Conservation (phyloP, 1,284 basidiomycete genomes). For the Exobasidium rhododendri region DNA sequence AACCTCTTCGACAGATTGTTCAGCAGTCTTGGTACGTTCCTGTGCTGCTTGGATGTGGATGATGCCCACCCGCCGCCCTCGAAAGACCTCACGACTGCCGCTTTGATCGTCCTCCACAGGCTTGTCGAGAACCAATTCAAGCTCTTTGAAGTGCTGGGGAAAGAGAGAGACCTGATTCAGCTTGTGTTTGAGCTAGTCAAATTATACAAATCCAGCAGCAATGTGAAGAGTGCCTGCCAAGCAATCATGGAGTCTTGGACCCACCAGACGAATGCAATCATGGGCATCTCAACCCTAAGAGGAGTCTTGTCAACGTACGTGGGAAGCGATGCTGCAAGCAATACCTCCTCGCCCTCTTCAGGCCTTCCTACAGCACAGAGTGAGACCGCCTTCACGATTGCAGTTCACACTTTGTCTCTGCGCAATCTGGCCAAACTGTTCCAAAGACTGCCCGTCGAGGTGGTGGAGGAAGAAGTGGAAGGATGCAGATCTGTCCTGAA, state of each 20-base stretch:
- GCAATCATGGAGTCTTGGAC: constrained; percentile 23
- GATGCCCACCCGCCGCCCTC: neutral
- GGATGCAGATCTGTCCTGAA: constrained; percentile 3
- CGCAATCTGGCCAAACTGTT: constrained; percentile 21
- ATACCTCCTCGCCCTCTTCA: neutral
- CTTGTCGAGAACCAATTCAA: constrained; percentile 35
- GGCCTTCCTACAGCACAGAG: neutral
- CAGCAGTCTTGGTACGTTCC: constrained; percentile 16
- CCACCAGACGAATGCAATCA: constrained; percentile 23
- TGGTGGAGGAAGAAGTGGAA: constrained; percentile 39
- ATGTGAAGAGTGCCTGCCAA: constrained; percentile 19
- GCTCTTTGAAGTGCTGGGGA: constrained; percentile 18
- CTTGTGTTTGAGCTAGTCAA: constrained; percentile 14
- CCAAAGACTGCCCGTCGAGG: constrained; percentile 25
- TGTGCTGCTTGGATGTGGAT: constrained; percentile 8
- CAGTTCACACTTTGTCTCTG: constrained; percentile 15
- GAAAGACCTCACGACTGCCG: constrained; percentile 24
- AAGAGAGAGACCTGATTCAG: constrained; percentile 25
- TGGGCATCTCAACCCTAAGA: constrained; percentile 24
- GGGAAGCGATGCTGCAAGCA: constrained; percentile 2
- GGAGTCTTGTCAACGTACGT: neutral
- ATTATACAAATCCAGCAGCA: neutral
- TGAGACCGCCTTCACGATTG: neutral
- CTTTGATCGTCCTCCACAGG: constrained; percentile 30
- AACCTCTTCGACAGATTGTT: constrained; percentile 21